phyloP scores from a whole-genome alignment of 257 asterid species.

The Linderniella brevidens region DNA sequence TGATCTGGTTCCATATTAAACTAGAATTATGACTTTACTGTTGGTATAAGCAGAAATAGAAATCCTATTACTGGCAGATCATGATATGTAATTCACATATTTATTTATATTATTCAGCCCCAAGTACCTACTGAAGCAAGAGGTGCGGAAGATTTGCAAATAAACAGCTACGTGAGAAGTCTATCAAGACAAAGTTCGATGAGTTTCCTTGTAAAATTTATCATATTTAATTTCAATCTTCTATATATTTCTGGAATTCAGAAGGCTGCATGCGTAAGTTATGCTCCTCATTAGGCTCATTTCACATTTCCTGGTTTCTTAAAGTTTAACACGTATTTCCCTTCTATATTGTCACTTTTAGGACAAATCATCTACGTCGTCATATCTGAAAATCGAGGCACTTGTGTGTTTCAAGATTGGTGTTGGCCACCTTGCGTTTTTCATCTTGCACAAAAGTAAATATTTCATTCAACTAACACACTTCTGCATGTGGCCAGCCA shows the following conservation, averaged over 20 bases:
- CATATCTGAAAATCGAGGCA: constrained; percentile 93
- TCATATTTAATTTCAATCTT: constrained; percentile 7
- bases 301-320: constrained; percentile 1
- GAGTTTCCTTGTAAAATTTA: not conserved
- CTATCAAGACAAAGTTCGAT: constrained; percentile 84
- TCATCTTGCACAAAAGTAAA: constrained; percentile 82
- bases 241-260: constrained; percentile 66
- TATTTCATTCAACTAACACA: constrained; percentile 4
- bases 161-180: constrained; percentile 86
- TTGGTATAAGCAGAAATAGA: no score
- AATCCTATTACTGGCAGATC: not conserved
- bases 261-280: constrained; percentile 82
- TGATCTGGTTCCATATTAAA: no score
- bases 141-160: constrained; percentile 84
- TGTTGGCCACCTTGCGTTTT: constrained; percentile 77
- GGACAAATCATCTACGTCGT: constrained; percentile 98
- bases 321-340: constrained; percentile 2
- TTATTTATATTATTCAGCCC: constrained; percentile 43
- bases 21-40: no score
- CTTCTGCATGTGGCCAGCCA: no score
- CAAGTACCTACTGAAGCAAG: constrained; percentile 87
- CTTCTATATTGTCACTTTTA: constrained; percentile 16
- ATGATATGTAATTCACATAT: not conserved
- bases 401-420: constrained; percentile 92
- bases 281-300: constrained; percentile 5